phyloP scores from a whole-genome alignment of 1,139 yeast species.

The Yamadazyma atmosphaerica region DNA sequence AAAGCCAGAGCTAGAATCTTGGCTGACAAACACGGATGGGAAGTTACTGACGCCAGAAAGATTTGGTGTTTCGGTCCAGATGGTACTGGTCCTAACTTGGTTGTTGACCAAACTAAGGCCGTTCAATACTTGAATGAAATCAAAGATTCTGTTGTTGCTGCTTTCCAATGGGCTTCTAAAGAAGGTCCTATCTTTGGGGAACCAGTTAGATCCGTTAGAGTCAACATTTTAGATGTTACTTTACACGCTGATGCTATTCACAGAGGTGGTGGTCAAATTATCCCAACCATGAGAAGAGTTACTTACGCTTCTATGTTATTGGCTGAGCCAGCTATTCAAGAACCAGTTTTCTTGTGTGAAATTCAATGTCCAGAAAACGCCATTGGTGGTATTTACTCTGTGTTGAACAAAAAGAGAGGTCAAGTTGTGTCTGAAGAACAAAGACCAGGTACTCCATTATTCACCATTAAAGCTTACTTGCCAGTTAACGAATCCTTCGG shows the following conservation, averaged over 20 bases:
- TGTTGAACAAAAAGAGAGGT: conserved; percentile 99
- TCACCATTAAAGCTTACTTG: conserved; percentile 98
- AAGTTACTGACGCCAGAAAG: conserved; percentile 99
- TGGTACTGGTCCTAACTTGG: conserved; percentile 98
- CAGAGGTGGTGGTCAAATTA: conserved; percentile 99
- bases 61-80: conserved; percentile 99
- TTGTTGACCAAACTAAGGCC: conserved; percentile 99
- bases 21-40: conserved; percentile 99
- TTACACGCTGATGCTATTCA: conserved; percentile 99
- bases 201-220: conserved; percentile 92
- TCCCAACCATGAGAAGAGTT: conserved; percentile 99
- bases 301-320: conserved; percentile 97
- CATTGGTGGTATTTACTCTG: conserved; percentile 99
- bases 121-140: conserved; percentile 98
- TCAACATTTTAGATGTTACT: conserved; percentile 98
- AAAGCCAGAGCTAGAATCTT: conserved; percentile 98
- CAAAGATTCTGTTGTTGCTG: conserved; percentile 99
- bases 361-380: conserved; percentile 99
- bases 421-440: conserved; percentile 98
- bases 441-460: conserved; percentile 99
- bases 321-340: conserved; percentile 99
- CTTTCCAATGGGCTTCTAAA: conserved; percentile 99
- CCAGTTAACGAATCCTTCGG: conserved; percentile 99
- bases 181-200: conserved; percentile 99
- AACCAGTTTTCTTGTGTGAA: conserved; percentile 99